A percentile compares a stretch with the other conserved stretches of the same genome.
These are phyloP conservation scores for Hylodesmum podocarpum DNA, from an alignment of 306 rosid species.

Conservation along the genomic window DNA sequence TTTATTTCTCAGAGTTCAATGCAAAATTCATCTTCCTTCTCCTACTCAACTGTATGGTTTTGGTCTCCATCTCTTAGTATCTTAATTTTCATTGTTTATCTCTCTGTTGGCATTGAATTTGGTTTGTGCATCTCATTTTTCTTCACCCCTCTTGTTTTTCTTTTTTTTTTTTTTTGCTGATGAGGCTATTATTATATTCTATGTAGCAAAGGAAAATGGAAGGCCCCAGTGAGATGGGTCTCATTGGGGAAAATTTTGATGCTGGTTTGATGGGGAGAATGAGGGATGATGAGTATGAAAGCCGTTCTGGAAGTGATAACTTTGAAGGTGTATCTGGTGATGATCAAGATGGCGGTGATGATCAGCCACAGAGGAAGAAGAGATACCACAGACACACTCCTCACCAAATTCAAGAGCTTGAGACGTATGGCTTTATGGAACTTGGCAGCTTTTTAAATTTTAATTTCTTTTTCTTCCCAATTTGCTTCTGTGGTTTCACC, in stretches of 20 bases:
- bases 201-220: conserved; percentile 80
- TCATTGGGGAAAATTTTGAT: conserved; percentile 67
- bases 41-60: conserved; percentile 49
- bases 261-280: conserved; percentile 56
- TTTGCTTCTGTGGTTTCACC: neutral
- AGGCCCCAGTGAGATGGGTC: conserved; percentile 61
- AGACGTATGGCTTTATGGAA: conserved; percentile 49
- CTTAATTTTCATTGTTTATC: neutral
- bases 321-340: conserved; percentile 83
- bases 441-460: neutral
- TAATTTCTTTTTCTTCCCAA: neutral
- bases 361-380: conserved; percentile 64
- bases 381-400: conserved; percentile 96
- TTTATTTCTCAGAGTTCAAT: conserved; percentile 38
- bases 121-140: conserved; percentile 9
- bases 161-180: no score
- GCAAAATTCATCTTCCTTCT: conserved; percentile 35
- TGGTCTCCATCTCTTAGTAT: neutral
- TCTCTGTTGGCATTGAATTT: neutral
- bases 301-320: conserved; percentile 91
- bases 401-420: conserved; percentile 91
- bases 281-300: conserved; percentile 86
- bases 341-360: conserved; percentile 74
- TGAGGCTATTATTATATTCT: conserved; percentile 11
- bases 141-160: neutral